phyloP scores from a whole-genome alignment of 345 rosid genomes.

The Crucihimalaya himalaica region DNA sequence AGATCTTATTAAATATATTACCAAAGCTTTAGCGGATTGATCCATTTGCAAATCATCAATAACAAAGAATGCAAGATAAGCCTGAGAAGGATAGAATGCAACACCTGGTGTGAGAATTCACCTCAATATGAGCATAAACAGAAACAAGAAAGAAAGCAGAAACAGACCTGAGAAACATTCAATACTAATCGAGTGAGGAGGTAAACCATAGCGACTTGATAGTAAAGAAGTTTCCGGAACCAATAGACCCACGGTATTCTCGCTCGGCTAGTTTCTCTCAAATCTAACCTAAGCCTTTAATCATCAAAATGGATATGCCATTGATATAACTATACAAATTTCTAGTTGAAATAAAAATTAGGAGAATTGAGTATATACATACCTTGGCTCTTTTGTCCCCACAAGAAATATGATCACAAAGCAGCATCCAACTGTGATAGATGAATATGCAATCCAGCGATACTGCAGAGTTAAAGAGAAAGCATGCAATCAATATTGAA shows the following conservation, averaged over 20 bases:
- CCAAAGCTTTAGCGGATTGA: slow-evolving; percentile 93
- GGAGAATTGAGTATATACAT: slow-evolving; percentile 19
- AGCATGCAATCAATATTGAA: slow-evolving; percentile 11
- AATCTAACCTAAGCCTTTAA: slow-evolving; percentile 51
- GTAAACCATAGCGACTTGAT: slow-evolving; percentile 92
- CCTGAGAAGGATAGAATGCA: slow-evolving; percentile 50
- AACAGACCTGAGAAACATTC: slow-evolving; percentile 87
- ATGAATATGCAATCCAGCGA: slow-evolving; percentile 88
- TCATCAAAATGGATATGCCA: slow-evolving; percentile 3
- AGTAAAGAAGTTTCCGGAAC: slow-evolving; percentile 81
- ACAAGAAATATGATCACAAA: slow-evolving; percentile 76
- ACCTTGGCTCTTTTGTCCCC: slow-evolving; percentile 93
- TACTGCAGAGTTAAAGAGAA: slow-evolving; percentile 54
- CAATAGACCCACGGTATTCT: slow-evolving; percentile 90
- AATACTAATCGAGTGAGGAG: slow-evolving; percentile 81
- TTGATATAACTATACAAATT: background rate
- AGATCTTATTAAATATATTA: slow-evolving; percentile 33
- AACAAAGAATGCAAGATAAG: slow-evolving; percentile 91
- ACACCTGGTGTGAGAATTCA: slow-evolving; percentile 19
- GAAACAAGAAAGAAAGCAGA: background rate
- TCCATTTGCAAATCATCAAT: slow-evolving; percentile 81
- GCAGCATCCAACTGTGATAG: slow-evolving; percentile 78
- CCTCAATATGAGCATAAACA: background rate
- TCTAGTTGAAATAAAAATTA: background rate
- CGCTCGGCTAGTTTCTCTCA: slow-evolving; percentile 44